A percentile compares a stretch with the other conserved stretches of the same genome.
Conservation (phyloP, 306 rosid species). For the Trifolium fragiferum region DNA sequence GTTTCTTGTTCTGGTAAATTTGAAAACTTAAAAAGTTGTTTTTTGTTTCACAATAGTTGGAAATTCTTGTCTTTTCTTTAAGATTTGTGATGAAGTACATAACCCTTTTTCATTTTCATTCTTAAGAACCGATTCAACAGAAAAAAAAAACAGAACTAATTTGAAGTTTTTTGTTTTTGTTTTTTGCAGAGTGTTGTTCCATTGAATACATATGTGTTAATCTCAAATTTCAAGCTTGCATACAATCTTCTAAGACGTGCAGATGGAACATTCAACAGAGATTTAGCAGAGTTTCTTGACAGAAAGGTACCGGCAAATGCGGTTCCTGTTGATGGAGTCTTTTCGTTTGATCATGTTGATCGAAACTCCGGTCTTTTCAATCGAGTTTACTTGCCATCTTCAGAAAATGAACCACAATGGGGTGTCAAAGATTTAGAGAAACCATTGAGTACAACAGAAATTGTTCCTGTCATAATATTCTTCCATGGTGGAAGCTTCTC, state of each 20-base stretch:
- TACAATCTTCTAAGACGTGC: slow-evolving; percentile 86
- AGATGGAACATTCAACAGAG: slow-evolving; percentile 86
- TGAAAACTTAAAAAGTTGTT: slow-evolving; percentile 23
- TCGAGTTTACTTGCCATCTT: slow-evolving; percentile 66
- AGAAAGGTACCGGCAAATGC: slow-evolving; percentile 73
- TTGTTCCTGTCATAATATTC: slow-evolving; percentile 80
- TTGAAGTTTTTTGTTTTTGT: background rate
- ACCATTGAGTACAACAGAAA: slow-evolving; percentile 63
- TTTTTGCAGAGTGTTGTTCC: slow-evolving; percentile 77
- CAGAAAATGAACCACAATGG: slow-evolving; percentile 50
- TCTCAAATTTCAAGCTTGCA: slow-evolving; percentile 92
- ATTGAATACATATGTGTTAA: slow-evolving; percentile 83
- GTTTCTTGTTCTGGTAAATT: slow-evolving; percentile 54
- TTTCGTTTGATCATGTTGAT: slow-evolving; percentile 80
- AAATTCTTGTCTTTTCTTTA: slow-evolving; percentile 5
- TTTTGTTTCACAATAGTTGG: slow-evolving; percentile 27
- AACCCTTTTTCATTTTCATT: slow-evolving; percentile 8
- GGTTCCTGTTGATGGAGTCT: slow-evolving; percentile 76
- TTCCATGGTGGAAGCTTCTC: slow-evolving; percentile 96
- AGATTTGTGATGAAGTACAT: background rate
- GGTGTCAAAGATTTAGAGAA: slow-evolving; percentile 57
- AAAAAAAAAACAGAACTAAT: background rate
- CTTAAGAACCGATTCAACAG: background rate
- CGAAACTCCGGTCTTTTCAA: slow-evolving; percentile 62
- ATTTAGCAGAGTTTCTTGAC: slow-evolving; percentile 83